phyloP scores from a whole-genome alignment of 495 filamentous ascomycete species.

The Penicillium atrosanguineum region DNA sequence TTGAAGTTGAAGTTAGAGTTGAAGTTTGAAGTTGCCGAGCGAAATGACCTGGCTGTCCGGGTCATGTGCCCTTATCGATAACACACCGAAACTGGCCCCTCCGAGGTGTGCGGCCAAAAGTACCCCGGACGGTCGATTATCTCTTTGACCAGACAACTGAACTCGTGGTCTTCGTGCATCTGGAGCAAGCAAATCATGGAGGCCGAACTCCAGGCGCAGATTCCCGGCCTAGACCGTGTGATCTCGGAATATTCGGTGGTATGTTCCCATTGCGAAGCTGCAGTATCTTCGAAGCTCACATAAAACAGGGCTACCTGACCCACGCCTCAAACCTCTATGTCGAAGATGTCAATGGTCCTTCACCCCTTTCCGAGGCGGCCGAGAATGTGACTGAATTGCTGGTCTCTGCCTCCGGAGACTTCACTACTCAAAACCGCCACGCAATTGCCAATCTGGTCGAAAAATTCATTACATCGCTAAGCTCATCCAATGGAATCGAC shows the following conservation, averaged over 20 bases:
- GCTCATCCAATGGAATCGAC: slow-evolving; percentile 67
- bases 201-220: slow-evolving; percentile 78
- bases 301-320: slow-evolving; percentile 72
- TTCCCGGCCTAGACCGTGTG: slow-evolving; percentile 86
- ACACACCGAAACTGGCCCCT: slow-evolving; percentile 26
- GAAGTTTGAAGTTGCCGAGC: not conserved
- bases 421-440: slow-evolving; percentile 64
- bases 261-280: slow-evolving; percentile 17
- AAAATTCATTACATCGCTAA: slow-evolving; percentile 82
- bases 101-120: slow-evolving; percentile 5
- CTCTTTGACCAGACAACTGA: not conserved
- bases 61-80: slow-evolving; percentile 34
- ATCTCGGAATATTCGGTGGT: slow-evolving; percentile 87
- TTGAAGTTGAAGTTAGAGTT: not conserved
- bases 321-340: slow-evolving; percentile 85
- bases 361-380: slow-evolving; percentile 81
- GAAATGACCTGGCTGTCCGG: not conserved
- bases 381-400: slow-evolving; percentile 80
- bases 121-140: slow-evolving; percentile 11
- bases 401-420: slow-evolving; percentile 84
- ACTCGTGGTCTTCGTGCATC: not conserved
- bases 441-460: slow-evolving; percentile 82
- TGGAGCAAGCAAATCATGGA: slow-evolving; percentile 61
- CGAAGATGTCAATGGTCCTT: slow-evolving; percentile 63
- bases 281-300: slow-evolving; percentile 14